Evolutionary conservation across 305 asterid species (phyloP).

Genomic region (Lippia alba): DNA sequence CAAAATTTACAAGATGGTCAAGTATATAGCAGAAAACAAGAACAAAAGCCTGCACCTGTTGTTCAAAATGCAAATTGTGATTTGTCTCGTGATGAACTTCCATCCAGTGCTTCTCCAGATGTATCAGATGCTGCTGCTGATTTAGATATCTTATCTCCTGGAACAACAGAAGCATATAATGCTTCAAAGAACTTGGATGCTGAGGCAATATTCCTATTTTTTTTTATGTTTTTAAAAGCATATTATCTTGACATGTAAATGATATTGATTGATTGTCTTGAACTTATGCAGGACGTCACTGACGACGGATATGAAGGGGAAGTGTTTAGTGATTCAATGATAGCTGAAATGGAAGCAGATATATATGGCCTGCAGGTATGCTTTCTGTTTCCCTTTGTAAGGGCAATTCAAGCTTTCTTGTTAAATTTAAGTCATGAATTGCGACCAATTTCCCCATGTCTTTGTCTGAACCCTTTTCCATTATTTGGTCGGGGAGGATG

Average conservation of each 20-base stretch:
- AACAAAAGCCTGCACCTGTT: slow-evolving; percentile 37
- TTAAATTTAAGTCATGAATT: slow-evolving; percentile 2
- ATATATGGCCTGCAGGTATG: slow-evolving; percentile 80
- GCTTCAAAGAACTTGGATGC: slow-evolving; percentile 47
- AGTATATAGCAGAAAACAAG: slow-evolving; percentile 32
- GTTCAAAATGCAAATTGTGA: slow-evolving; percentile 30
- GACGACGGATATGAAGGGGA: slow-evolving; percentile 42
- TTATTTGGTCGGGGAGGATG: slow-evolving; percentile 17
- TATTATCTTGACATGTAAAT: slow-evolving; percentile 25
- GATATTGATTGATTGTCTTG: slow-evolving; percentile 35
- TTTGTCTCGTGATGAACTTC: slow-evolving; percentile 42
- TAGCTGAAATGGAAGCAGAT: slow-evolving; percentile 87
- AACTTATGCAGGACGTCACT: slow-evolving; percentile 53
- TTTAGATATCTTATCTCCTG: slow-evolving; percentile 37
- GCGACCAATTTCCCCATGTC: not conserved
- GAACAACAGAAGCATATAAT: slow-evolving; percentile 43
- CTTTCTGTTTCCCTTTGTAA: slow-evolving; percentile 14
- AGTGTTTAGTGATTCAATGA: slow-evolving; percentile 68
- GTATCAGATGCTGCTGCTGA: slow-evolving; percentile 41
- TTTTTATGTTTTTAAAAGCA: slow-evolving; percentile 12
- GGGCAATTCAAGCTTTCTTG: slow-evolving; percentile 25
- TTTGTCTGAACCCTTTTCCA: not conserved
- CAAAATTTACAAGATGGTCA: slow-evolving; percentile 36
- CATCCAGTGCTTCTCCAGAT: slow-evolving; percentile 32
- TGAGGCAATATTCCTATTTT: slow-evolving; percentile 45